These are phyloP conservation scores for Boletellus ananas DNA, from an alignment of 768 basidiomycete genomes.

Conservation along the genomic window DNA sequence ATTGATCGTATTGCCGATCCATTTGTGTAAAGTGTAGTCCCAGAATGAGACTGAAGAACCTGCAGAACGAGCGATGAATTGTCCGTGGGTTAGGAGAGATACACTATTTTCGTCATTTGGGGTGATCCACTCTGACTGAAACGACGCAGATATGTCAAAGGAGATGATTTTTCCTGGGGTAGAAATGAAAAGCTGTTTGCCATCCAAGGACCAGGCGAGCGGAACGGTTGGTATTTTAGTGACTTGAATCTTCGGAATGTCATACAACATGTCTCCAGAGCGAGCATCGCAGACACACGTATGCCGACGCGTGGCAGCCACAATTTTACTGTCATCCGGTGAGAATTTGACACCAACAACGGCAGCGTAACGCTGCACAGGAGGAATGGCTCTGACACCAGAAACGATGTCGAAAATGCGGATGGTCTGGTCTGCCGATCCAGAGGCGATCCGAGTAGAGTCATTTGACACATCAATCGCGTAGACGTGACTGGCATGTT, in stretches of 20 bases:
- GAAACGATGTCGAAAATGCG: slow-evolving; percentile 1
- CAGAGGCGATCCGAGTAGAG: not conserved
- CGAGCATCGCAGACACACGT: not conserved
- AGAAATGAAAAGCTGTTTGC: not conserved
- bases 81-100: not conserved
- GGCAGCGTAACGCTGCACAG: not conserved
- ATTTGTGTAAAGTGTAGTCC: slow-evolving; percentile 1
- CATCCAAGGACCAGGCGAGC: not conserved
- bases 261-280: not conserved
- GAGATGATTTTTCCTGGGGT: not conserved
- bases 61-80: not conserved
- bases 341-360: slow-evolving; percentile 1
- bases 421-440: not conserved
- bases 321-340: not conserved
- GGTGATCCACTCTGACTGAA: not conserved
- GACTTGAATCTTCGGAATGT: not conserved
- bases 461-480: not conserved
- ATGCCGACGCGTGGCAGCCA: not conserved
- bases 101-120: not conserved
- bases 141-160: not conserved
- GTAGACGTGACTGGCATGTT: not conserved
- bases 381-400: not conserved
- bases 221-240: not conserved
- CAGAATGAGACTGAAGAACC: slow-evolving; percentile 7
- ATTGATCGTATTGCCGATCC: not conserved